Evolutionary conservation across 2,329 filamentous ascomycete species (phyloP).

Genomic region (Knufia fluminis): DNA sequence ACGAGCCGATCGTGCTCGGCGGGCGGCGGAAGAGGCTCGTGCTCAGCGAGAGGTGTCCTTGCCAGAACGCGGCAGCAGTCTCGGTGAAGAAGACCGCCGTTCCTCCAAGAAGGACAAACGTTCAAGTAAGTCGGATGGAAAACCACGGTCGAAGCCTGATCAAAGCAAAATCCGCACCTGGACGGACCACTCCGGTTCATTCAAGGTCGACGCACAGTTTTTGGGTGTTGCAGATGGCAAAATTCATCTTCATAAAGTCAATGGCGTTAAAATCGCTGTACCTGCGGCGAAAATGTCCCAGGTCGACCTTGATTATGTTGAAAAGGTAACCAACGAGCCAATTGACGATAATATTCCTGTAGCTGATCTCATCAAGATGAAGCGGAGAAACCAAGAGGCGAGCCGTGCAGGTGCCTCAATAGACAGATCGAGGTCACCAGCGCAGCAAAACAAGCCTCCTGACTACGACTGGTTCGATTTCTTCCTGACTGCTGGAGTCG

Average conservation of each 20-base stretch:
- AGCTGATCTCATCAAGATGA: conserved; percentile 60
- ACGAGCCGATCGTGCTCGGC: conserved; percentile 49
- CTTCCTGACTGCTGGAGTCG: conserved; percentile 85
- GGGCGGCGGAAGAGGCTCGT: conserved; percentile 38
- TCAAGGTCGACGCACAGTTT: conserved; percentile 96
- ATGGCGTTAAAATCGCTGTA: conserved; percentile 96
- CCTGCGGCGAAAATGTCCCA: conserved; percentile 92
- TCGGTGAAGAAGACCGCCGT: conserved; percentile 59
- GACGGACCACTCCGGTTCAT: conserved; percentile 91
- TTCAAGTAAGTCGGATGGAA: conserved; percentile 58
- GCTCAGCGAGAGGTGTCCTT: conserved; percentile 60
- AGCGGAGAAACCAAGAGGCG: conserved; percentile 30
- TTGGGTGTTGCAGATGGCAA: conserved; percentile 90
- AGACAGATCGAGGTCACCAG: conserved; percentile 17
- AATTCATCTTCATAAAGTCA: conserved; percentile 94
- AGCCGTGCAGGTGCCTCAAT: conserved; percentile 33
- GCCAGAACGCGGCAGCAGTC: conserved; percentile 70
- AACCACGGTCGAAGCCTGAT: conserved; percentile 64
- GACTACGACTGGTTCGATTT: conserved; percentile 99
- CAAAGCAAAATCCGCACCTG: conserved; percentile 73
- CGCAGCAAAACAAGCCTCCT: conserved; percentile 30
- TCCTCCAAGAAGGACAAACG: conserved; percentile 50
- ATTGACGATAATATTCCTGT: conserved; percentile 87
- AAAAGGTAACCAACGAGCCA: conserved; percentile 75
- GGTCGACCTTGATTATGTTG: conserved; percentile 90